These are phyloP conservation scores for Aspergillus tamarii DNA, from an alignment of 2,329 filamentous ascomycete species.

Conservation along the genomic window DNA sequence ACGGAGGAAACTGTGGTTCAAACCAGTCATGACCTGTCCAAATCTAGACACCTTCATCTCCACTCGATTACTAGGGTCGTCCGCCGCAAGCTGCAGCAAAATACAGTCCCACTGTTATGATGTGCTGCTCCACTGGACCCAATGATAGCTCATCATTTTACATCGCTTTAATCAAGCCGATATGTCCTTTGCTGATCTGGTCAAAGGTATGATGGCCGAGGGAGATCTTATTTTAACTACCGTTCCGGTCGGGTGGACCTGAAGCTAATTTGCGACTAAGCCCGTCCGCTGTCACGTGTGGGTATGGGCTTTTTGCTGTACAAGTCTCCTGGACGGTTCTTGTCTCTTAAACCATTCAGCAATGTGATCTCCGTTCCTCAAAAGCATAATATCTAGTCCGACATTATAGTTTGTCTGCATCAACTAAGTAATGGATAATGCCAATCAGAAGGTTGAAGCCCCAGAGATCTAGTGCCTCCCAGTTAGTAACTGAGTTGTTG, in stretches of 20 bases:
- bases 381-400: background rate
- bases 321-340: background rate
- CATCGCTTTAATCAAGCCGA: background rate
- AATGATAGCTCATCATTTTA: background rate
- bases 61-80: background rate
- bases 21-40: background rate
- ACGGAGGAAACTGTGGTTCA: background rate
- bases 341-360: background rate
- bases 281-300: background rate
- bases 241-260: background rate
- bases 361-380: background rate
- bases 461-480: background rate
- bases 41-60: background rate
- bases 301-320: background rate
- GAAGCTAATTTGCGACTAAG: background rate
- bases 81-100: background rate
- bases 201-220: background rate
- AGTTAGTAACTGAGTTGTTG: constrained; percentile 11
- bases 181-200: background rate
- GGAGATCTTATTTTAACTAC: background rate
- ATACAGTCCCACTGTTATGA: background rate
- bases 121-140: background rate
- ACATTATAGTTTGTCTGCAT: background rate
- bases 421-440: background rate
- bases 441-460: constrained; percentile 19